Base-by-base conservation (phyloP, 2,329 filamentous ascomycete genomes). In the Diaporthe velutina region DNA sequence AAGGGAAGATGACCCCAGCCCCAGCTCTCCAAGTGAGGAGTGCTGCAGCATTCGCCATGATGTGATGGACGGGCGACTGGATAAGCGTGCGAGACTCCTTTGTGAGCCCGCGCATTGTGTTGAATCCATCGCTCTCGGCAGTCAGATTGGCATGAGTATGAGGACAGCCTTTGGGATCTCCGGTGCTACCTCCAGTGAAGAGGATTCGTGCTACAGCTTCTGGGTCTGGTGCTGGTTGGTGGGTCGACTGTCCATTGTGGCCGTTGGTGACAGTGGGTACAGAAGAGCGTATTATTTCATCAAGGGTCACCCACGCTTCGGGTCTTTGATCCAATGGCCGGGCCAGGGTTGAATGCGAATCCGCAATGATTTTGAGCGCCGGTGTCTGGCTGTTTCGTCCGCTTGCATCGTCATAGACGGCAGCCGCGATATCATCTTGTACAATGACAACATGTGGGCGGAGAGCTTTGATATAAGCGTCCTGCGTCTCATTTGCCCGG, bases 161-260 rank as follows among this genome's bases (percentile, higher is more conserved):
- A 4, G 61, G 61, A 9, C 61, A 67, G 22, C 61, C 61, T 2
- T 67, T 67, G 3, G 61, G 61, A n/a, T 67, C 61, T 9, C 61
- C 61, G 0, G 61, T 67, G n/a, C 61, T 67, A 4, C 61, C 61
- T 12, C 61, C 61, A 4, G 61, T 67, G 61, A 67, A 67, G 4
- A 67, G 61, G 2, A 67, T 67, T 4, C 61, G 33, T 7, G 61
- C 61, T 7, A 52, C 30, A 17, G 19, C n/a, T 19, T 52, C 45
- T 52, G 45, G 30, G 6, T 40, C 45, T 6, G 45, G 45, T 19
- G 13, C 45, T 10, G 30, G 13, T 25, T 22, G 28, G 13, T 17
- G 22, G 8, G 22, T 1, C 1, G 7, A 2, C 25, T 38, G 22
- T 10, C 15, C 45, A 19, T 35, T 1, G 8, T 38, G 10, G 2